These are phyloP conservation scores for Penicillium sp. DNA, from an alignment of 2,329 filamentous ascomycete genomes.

Conservation along the genomic window DNA sequence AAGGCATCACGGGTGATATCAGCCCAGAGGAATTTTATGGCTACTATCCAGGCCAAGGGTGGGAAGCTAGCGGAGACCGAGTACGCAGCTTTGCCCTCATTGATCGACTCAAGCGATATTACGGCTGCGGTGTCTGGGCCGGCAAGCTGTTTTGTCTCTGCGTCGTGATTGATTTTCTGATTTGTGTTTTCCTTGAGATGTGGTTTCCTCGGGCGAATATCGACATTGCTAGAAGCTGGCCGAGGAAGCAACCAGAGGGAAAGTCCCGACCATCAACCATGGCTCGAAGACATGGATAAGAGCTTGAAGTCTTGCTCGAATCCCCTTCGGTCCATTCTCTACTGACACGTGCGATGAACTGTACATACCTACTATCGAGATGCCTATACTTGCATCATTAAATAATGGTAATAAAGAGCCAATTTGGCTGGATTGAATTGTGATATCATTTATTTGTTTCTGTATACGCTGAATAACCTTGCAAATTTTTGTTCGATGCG, in stretches of 20 bases:
- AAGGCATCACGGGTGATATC: conserved; percentile 85
- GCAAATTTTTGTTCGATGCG: too few species aligned
- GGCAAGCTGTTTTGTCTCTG: conserved; percentile 96
- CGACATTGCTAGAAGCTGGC: conserved; percentile 89
- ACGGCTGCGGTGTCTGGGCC: conserved; percentile 97
- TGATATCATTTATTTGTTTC: background rate
- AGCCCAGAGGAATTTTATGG: conserved; percentile 87
- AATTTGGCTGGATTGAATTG: background rate
- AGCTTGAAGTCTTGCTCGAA: background rate
- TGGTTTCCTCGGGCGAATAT: conserved; percentile 82
- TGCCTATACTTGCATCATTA: background rate
- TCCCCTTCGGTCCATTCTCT: too few species aligned
- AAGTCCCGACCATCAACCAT: conserved; percentile 9
- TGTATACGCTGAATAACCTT: too few species aligned
- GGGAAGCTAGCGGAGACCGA: conserved; percentile 69
- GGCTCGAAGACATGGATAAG: background rate
- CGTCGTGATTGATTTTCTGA: conserved; percentile 87
- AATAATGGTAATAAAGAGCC: background rate
- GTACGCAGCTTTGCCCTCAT: conserved; percentile 89
- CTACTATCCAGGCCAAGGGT: conserved; percentile 66
- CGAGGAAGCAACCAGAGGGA: conserved; percentile 60
- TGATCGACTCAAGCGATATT: conserved; percentile 92
- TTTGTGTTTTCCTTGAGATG: conserved; percentile 85
- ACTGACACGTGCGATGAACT: background rate
- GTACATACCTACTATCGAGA: background rate